Conservation (phyloP, 1,139 yeast genomes). For the Protomyces arabidopsidicola region DNA sequence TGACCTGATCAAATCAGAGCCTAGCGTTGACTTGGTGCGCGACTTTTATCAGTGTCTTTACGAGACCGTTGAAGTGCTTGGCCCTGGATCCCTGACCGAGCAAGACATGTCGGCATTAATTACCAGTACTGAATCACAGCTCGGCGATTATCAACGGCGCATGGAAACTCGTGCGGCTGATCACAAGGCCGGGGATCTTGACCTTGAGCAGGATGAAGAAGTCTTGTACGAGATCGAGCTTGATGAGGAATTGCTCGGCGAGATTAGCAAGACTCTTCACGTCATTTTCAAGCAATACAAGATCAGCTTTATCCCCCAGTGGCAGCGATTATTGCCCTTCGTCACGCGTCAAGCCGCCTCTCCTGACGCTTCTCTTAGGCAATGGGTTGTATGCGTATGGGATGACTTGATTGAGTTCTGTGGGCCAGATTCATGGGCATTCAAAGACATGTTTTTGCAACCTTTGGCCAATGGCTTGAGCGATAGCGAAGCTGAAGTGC, state of each 20-base stretch:
- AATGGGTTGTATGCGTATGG: slow-evolving; percentile 75
- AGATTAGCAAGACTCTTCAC: slow-evolving; percentile 72
- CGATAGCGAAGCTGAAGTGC: slow-evolving; percentile 60
- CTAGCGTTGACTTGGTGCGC: slow-evolving; percentile 75
- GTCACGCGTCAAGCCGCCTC: slow-evolving; percentile 46
- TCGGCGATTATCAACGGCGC: slow-evolving; percentile 66
- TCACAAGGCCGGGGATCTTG: slow-evolving; percentile 59
- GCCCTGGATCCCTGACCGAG: slow-evolving; percentile 53
- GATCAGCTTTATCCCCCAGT: slow-evolving; percentile 57
- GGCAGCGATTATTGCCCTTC: slow-evolving; percentile 47
- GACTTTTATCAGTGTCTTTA: slow-evolving; percentile 71
- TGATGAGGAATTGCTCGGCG: slow-evolving; percentile 67
- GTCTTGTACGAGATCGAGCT: slow-evolving; percentile 69
- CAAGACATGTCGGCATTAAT: slow-evolving; percentile 58
- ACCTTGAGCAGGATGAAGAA: slow-evolving; percentile 60
- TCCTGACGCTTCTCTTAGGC: slow-evolving; percentile 60
- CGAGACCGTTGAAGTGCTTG: slow-evolving; percentile 63
- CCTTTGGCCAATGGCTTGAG: slow-evolving; percentile 60
- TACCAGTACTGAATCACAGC: slow-evolving; percentile 55
- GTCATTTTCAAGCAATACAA: slow-evolving; percentile 64
- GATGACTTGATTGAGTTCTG: slow-evolving; percentile 77
- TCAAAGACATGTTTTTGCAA: slow-evolving; percentile 59
- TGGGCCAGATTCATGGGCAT: slow-evolving; percentile 62
- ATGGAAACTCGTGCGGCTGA: slow-evolving; percentile 64
- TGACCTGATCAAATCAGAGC: slow-evolving; percentile 66